Evolutionary conservation across 2,329 filamentous ascomycete species (phyloP), one percentile per base, ranked within the genome.

Genomic region (Penicillium corylophilum): DNA sequence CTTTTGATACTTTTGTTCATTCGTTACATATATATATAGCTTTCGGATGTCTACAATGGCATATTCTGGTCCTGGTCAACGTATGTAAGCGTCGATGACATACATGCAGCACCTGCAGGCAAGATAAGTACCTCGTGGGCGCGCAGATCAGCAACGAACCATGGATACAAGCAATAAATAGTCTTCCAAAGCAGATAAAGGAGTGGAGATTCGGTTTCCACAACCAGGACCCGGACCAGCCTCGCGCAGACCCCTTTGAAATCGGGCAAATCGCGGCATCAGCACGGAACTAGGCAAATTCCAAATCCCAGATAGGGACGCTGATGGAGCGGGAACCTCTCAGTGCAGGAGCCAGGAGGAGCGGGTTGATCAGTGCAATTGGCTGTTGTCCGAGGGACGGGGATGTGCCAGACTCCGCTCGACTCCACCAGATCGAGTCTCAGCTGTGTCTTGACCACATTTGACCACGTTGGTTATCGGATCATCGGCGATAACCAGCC

Each of bases 341-440:
- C 31, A 10, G 31, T 31, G n/a, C 9, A 47, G 9, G 29, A 28
- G 8, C 33, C 18, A 5, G 5, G 33, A 51, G 33, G 22, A 26
- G 15, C 4, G 39, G 46, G 56, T 51, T 38, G 6, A 15, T 44
- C 20, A 41, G 29, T 44, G 26, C 45, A 22, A 56, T 58, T 58
- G 55, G 55, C n/a, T 44, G n/a, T 16, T 28, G 16, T 29, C 15
- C 13, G 12, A 39, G 43, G 28, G 24, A 45, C 26, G 28, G 31
- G 41, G 38, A 51, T 54, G 46, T 39, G 46, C 42, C 31, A 5
- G 39, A 55, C 53, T 42, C 55, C 55, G 49, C 44, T 39, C 6
- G 39, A 55, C 53, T 42, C 55, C 55, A 57, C 55, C 23, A 29
- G 55, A 57, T 57, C 55, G 53, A 33, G 47, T 44, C 45, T 57